Percentiles rank a stretch among this genome's conserved stretches.
phyloP scores from a whole-genome alignment of 495 filamentous ascomycete genomes.

The Bacidia rubella region DNA sequence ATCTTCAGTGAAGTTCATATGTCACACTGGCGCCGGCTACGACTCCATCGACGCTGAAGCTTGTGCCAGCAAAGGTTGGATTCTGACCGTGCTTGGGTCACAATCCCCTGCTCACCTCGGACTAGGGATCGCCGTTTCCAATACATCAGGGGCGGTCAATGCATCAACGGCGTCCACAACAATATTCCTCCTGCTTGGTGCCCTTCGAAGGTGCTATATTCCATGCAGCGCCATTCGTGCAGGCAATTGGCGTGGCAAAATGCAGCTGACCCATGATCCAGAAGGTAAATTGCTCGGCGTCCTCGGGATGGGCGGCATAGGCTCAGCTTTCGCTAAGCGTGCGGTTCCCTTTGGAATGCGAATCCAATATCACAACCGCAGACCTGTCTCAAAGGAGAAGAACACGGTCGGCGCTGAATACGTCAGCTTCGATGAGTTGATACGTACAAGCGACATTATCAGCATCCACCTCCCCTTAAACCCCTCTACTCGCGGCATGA shows the following conservation, averaged over 20 bases:
- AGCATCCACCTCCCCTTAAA: constrained; percentile 66
- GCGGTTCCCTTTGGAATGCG: constrained; percentile 58
- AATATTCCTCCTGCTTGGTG: constrained; percentile 59
- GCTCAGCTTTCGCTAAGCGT: constrained; percentile 54
- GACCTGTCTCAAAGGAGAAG: constrained; percentile 35
- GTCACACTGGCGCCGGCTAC: constrained; percentile 79
- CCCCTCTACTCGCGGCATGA: constrained; percentile 53
- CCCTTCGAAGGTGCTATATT: constrained; percentile 51
- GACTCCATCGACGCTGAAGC: constrained; percentile 64
- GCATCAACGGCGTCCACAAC: constrained; percentile 58
- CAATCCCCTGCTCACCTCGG: neutral
- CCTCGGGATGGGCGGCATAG: constrained; percentile 80
- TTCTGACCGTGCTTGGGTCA: neutral
- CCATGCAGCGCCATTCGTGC: constrained; percentile 46
- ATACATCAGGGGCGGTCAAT: constrained; percentile 54
- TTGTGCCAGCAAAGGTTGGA: constrained; percentile 42
- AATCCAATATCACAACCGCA: constrained; percentile 60
- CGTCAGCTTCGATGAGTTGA: constrained; percentile 31
- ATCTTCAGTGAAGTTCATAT: constrained; percentile 56
- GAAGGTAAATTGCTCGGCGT: constrained; percentile 62
- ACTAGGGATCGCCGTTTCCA: constrained; percentile 48
- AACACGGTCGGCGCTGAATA: constrained; percentile 24
- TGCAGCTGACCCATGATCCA: constrained; percentile 51
- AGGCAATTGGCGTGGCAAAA: constrained; percentile 41
- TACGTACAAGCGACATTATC: constrained; percentile 52